Base-by-base conservation (phyloP, 345 rosid species). In the Pugionium cornutum region DNA sequence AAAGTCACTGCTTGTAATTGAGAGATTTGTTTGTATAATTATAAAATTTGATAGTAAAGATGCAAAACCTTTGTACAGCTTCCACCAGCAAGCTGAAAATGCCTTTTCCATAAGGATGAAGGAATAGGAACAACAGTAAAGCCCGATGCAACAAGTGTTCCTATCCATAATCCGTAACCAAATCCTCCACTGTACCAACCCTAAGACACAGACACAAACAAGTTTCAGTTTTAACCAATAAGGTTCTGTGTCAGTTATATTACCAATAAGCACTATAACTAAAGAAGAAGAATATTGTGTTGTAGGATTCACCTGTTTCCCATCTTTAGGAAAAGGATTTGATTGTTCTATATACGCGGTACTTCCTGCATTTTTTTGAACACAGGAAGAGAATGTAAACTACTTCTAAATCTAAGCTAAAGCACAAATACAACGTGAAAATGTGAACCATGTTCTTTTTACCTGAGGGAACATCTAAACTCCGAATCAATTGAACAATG, bases 151-250 rank as follows among this genome's bases (percentile, higher is more conserved):
- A 89, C 91, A 31, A 92, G 83, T 72, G 81, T 70, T 61, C 98
- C 97, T 41, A 92, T 82, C 97, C 97, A 92, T 69, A 89, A 75
- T 41, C 98, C 96, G 76, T 84, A 92, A 27, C 86, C 87, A 72
- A 87, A 92, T 70, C 96, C 98, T 72, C 97, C 94, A 46, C 84
- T 81, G 82, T 94, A 92, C 97, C 98, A 89, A 52, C 98, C 97
- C 97, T 89, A 48, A 41, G 3, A 52, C 26, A 55, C 34, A 54
- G 7, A 9, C 30, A 55, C 7, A 29, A 11, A 18, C 7, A 33
- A 4, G 34, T 29, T 9, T 58, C 8, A 6, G 35, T 31, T 18
- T 44, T 4, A 6, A 6, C 4, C 18, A 18, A 18, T 18, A 18
- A 18, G 18, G 18, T 18, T 18, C 18, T 7, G 29, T 26, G 26